Evolutionary conservation across 2,329 filamentous ascomycete species (phyloP).

Genomic region (Moelleriella libera): DNA sequence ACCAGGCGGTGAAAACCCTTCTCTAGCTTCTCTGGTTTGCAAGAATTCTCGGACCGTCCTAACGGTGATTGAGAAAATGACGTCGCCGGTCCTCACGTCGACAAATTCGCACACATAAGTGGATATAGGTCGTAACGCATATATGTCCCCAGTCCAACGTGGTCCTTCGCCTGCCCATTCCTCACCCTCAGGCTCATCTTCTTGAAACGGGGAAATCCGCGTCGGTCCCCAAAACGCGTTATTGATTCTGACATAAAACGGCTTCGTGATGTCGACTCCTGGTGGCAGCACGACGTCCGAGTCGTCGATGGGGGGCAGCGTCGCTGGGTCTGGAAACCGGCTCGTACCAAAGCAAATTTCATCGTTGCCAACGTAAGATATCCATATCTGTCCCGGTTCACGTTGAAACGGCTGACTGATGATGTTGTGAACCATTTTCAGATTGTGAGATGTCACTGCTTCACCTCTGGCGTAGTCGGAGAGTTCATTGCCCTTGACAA

Average conservation of each 20-base stretch:
- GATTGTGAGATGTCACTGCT: too few species aligned
- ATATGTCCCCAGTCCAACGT: constrained; percentile 59
- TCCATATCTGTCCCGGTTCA: constrained; percentile 63
- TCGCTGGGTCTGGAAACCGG: constrained; percentile 34
- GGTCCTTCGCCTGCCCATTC: constrained; percentile 20
- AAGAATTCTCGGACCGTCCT: constrained; percentile 41
- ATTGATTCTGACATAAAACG: constrained; percentile 68
- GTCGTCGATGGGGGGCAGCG: constrained; percentile 16
- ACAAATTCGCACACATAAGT: constrained; percentile 72
- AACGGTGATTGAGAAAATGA: constrained; percentile 60
- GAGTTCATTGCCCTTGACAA: constrained; percentile 81
- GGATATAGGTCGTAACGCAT: constrained; percentile 53
- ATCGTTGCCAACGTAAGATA: constrained; percentile 64
- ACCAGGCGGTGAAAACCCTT: constrained; percentile 18
- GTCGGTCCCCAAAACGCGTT: constrained; percentile 69
- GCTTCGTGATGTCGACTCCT: constrained; percentile 54
- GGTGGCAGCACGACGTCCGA: constrained; percentile 18
- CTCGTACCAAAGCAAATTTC: constrained; percentile 66
- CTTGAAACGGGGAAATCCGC: constrained; percentile 41
- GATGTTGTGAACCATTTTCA: constrained; percentile 64
- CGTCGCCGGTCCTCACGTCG: constrained; percentile 46
- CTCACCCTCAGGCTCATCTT: constrained; percentile 5
- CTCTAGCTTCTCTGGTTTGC: constrained; percentile 15
- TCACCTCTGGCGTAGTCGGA: constrained; percentile 64
- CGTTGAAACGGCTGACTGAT: constrained; percentile 61